Evolutionary conservation across 2,329 filamentous ascomycete genomes (phyloP), one percentile per base, ranked within the genome.

Genomic region (Geosmithia morbida): DNA sequence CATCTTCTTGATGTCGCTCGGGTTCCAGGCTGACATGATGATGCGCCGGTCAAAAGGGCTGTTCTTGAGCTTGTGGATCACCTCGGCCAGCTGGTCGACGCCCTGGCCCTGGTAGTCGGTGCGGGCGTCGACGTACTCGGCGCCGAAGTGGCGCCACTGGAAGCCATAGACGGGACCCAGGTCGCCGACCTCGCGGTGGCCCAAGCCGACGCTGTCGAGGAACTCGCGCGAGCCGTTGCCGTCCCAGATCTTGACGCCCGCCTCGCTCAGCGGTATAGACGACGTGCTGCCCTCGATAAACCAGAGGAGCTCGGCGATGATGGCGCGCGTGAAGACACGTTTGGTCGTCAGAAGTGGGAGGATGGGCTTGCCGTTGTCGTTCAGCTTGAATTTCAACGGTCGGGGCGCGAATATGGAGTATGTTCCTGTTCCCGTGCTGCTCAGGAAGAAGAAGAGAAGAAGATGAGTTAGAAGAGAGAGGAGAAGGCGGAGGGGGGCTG

Each of bases 91-190:
- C 69, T 98, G 92, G 61, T 98, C 92, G 16, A 96, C 87, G 17
- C 92, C 92, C 61, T 94, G 74, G 0, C 86, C 88, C 0, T 79
- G 74, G 65, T 98, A 98, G 61, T 97, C 87, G 0, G 84, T 75
- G 53, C 80, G 71, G 14, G 82, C 75, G 58, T 90, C 84, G 17
- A 81, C 70, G 62, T 98, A 98, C 51, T 87, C 80, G 4, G 92
- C 92, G 46, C 92, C 92, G 58, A 98, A 98, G 66, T 97, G 90
- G 2, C 92, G 85, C 92, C 92, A 98, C 66, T 98, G 92, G 68
- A 98, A 98, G 2, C 92, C 92, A 61, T 98, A 98, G 0, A 97
- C 89, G 29, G 92, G 92, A 1, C 92, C 92, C 0, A 98, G 72
- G 59, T 98, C 92, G 53, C 92, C 92, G 18, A 82, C 85, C 46